Evolutionary conservation across 2,329 filamentous ascomycete species (phyloP), one percentile per base, ranked within the genome.

Genomic region (Pleoardoris graminearum): DNA sequence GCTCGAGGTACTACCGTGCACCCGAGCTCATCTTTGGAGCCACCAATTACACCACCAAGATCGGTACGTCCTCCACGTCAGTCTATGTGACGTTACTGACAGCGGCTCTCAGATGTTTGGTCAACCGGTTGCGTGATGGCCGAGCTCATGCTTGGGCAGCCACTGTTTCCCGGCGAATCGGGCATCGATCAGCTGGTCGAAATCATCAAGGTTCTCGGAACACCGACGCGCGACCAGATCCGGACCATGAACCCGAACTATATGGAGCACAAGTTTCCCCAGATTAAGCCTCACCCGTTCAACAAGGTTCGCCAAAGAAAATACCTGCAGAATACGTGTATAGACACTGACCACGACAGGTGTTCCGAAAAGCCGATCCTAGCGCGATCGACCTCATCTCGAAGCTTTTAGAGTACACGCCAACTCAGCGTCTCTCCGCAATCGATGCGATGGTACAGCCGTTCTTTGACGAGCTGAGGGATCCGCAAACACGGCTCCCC

Each of bases 201-300:
- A 77, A 99, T 99, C 73, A 99, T 99, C 82, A 99, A 99, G 79
- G 93, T 99, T 48, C 80, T 99, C 55, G 94, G 94, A 54, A 99
- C 94, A 16, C 94, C 94, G 16, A 97, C 94, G 30, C 85, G 94
- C 60, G 94, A 99, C 75, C 94, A 99, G 77, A 99, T 99, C 70
- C 90, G 94, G 65, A 99, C 94, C 61, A 99, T 99, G 94, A 99
- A 99, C 77, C 94, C 94, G 54, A 99, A 99, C 77, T 99, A 99
- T 78, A 99, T 99, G 94, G 94, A 99, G 79, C 94, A 99, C 80
- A 97, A 97, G 80, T 99, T 99, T 77, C 94, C 94, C 42, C 94
- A 99, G 77, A 99, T 99, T 80, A 99, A 99, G 81, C 94, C 94
- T 53, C 94, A 99, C 71, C 94, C 94, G 23, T 99, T 99, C 82